Evolutionary conservation across 345 rosid species (phyloP).

Genomic region (Eucalyptus polybractea): DNA sequence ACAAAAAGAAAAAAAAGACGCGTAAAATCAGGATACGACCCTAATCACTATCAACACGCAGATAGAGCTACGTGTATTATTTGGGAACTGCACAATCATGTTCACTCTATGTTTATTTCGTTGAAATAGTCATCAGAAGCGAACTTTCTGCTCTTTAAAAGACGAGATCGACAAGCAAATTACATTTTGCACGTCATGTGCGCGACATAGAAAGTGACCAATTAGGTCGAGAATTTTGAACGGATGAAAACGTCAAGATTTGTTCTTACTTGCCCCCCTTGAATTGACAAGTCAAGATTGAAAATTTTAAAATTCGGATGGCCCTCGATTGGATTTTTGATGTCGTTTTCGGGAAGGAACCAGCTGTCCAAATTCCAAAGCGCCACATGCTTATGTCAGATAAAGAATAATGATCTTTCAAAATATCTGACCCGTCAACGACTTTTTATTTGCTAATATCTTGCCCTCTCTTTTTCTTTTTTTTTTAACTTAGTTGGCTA

Average conservation of each 20-base stretch:
- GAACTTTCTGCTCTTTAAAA: not conserved
- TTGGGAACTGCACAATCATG: not conserved
- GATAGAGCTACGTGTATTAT: not conserved
- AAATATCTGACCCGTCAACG: not conserved
- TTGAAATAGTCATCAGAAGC: not conserved
- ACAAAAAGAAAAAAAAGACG: not conserved
- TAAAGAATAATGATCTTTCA: not conserved
- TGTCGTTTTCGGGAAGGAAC: not conserved
- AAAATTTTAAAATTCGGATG: not conserved
- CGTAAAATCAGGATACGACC: not conserved
- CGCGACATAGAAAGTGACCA: not conserved
- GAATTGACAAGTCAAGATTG: not conserved
- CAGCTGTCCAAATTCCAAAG: not conserved
- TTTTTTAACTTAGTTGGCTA: not conserved
- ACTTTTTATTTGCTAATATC: not conserved
- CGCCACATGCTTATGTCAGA: not conserved
- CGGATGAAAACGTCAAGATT: not conserved
- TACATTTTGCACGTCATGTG: not conserved
- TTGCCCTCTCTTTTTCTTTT: not conserved
- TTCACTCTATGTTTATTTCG: not conserved
- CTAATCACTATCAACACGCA: not conserved
- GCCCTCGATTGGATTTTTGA: not conserved
- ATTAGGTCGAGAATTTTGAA: not conserved
- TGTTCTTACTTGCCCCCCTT: not conserved
- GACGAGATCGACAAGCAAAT: not conserved